phyloP scores from a whole-genome alignment of 768 basidiomycete genomes.

The Naganishia onofrii region DNA sequence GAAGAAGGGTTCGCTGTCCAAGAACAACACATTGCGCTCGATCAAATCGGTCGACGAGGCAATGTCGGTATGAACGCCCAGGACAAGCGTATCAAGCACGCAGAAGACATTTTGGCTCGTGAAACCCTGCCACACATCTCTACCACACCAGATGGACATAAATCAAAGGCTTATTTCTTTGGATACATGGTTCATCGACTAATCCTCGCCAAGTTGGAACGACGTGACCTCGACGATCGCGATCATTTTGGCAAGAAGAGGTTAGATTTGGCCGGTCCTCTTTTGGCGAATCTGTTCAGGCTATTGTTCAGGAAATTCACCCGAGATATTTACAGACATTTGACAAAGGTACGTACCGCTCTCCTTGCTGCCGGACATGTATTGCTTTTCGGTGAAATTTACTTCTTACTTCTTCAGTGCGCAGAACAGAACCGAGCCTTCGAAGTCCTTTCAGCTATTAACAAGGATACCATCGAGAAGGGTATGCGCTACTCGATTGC shows the following conservation, averaged over 20 bases:
- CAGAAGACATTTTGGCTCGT: slow-evolving; percentile 95
- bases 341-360: slow-evolving; percentile 73
- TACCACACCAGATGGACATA: slow-evolving; percentile 90
- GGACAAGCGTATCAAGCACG: slow-evolving; percentile 74
- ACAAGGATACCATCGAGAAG: slow-evolving; percentile 95
- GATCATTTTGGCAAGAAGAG: slow-evolving; percentile 99
- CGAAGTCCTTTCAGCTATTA: slow-evolving; percentile 83
- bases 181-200: slow-evolving; percentile 99
- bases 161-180: slow-evolving; percentile 98
- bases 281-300: slow-evolving; percentile 91
- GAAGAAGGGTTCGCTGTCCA: slow-evolving; percentile 98
- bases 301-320: slow-evolving; percentile 96
- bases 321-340: slow-evolving; percentile 91
- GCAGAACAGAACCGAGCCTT: slow-evolving; percentile 96
- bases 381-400: background rate
- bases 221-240: slow-evolving; percentile 94
- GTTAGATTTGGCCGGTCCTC: slow-evolving; percentile 88
- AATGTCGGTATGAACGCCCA: slow-evolving; percentile 87
- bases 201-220: slow-evolving; percentile 86
- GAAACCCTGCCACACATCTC: slow-evolving; percentile 98
- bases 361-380: background rate
- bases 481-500: slow-evolving; percentile 96
- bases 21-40: slow-evolving; percentile 75
- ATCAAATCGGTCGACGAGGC: slow-evolving; percentile 97
- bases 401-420: slow-evolving; percentile 60